Percentiles rank a stretch among this genome's conserved stretches.
phyloP scores from a whole-genome alignment of 2,329 filamentous ascomycete genomes.

The Immersiporthe knoxdaviesiana region DNA sequence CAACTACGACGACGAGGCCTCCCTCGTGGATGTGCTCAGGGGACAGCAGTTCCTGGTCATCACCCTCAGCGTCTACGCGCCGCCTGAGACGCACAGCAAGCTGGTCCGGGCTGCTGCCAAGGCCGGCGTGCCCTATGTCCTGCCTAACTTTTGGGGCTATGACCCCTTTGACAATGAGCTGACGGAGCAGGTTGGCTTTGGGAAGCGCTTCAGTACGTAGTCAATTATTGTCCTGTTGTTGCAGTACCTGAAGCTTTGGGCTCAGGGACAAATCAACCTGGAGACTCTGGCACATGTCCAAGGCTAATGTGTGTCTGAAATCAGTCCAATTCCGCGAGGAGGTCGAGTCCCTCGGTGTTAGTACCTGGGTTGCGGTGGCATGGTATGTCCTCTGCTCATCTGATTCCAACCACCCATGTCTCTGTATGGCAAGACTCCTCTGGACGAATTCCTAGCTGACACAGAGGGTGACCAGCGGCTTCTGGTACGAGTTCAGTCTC shows the following conservation, averaged over 20 bases:
- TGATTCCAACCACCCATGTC: too few species aligned
- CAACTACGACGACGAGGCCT: slow-evolving; percentile 50
- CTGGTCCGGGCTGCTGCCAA: slow-evolving; percentile 48
- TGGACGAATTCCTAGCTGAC: not conserved
- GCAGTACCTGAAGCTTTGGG: not conserved
- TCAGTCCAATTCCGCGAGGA: slow-evolving; percentile 35
- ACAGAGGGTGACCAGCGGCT: slow-evolving; percentile 36
- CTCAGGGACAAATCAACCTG: not conserved
- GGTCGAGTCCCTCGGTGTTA: slow-evolving; percentile 43
- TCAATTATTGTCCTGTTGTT: slow-evolving; percentile 12
- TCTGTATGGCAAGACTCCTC: not conserved
- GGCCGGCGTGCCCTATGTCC: slow-evolving; percentile 48
- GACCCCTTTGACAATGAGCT: slow-evolving; percentile 31
- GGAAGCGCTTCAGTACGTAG: slow-evolving; percentile 23
- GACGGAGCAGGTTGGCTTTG: slow-evolving; percentile 22
- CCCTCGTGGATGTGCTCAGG: slow-evolving; percentile 35
- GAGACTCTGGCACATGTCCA: not conserved
- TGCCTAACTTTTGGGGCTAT: slow-evolving; percentile 47
- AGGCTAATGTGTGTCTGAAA: not conserved
- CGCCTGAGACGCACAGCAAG: slow-evolving; percentile 43
- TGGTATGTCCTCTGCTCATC: slow-evolving; percentile 32
- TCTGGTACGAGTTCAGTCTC: slow-evolving; percentile 59
- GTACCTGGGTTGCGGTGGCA: slow-evolving; percentile 39
- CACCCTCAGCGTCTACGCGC: slow-evolving; percentile 42
- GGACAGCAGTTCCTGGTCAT: slow-evolving; percentile 45